Base-by-base conservation (phyloP, 129 eudicot species). In the Flaveria bidentis region DNA sequence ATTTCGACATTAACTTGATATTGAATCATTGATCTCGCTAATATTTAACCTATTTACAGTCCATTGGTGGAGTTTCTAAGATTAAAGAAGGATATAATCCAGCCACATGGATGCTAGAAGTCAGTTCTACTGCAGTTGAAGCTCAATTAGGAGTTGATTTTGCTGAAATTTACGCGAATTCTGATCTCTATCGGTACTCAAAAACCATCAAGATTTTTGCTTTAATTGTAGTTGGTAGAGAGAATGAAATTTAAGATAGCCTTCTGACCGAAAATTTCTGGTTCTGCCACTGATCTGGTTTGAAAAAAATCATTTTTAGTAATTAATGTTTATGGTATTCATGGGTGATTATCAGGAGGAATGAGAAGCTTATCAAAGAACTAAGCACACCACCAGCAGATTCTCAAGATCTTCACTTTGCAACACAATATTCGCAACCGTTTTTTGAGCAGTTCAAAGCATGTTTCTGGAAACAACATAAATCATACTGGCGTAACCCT, bases 401-500 rank as follows among this genome's bases (percentile, higher is more conserved):
- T n/a, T 84, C 93, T 4, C 75, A 90, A 16, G 96, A 90, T 73
- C 84, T 90, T 36, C 85, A 68, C 66, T 92, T 92, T 78, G 90
- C 91, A 9, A 92, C 96, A 3, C 85, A 82, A 74, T 86, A 81
- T 73, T 81, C 98, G 0, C 98, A 86, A 23, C 84, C 96, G 3
- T 86, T 83, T 55, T 60, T 86, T 8, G 78, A 83, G 39, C 98
- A 92, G 23, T 86, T 82, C 71, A 86, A 64, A 64, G 98, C 94
- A 3, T 92, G 98, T 79, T 86, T 90, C 77, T 92, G 98, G 98
- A 92, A 92, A 81, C 93, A 87, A 61, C 80, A 88, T 64, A 87
- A 83, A 86, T 92, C 98, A 11, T 92, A 92, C 68, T 92, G 96
- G 98, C 84, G 98, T 78, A 84, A 88, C 75, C 93, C 97, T 3